Percentiles rank a stretch among this genome's conserved stretches.
These are phyloP conservation scores for Colletotrichum costaricense DNA, from an alignment of 2,329 filamentous ascomycete genomes.

Conservation along the genomic window DNA sequence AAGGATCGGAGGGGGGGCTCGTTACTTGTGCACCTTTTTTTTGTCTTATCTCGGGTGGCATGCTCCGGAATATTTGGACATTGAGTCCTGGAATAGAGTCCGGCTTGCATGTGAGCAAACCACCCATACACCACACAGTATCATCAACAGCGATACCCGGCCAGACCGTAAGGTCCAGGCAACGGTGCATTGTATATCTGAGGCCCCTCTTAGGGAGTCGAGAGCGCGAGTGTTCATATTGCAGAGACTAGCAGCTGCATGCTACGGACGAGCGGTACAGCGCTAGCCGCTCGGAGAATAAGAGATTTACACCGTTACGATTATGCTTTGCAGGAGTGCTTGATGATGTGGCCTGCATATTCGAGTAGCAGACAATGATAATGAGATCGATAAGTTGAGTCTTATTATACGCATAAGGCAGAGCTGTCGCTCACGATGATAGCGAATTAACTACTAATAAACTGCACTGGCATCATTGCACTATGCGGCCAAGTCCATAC, in stretches of 20 bases:
- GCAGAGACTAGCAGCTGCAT: neutral
- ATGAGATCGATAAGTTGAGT: neutral
- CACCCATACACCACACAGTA: slow-evolving; percentile 17
- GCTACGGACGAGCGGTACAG: neutral
- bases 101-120: slow-evolving; percentile 9
- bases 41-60: neutral
- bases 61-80: slow-evolving; percentile 20
- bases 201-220: neutral
- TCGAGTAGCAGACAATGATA: neutral
- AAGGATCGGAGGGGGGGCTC: slow-evolving; percentile 6
- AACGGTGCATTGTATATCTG: slow-evolving; percentile 31
- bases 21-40: slow-evolving; percentile 2
- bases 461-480: neutral
- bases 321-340: neutral
- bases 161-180: slow-evolving; percentile 16
- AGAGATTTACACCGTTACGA: neutral
- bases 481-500: no score
- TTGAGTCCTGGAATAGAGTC: slow-evolving; percentile 29
- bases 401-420: no score
- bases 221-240: slow-evolving; percentile 15
- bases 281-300: neutral
- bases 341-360: neutral
- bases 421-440: neutral
- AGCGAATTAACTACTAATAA: neutral
- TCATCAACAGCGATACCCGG: slow-evolving; percentile 36